Evolutionary conservation across 2,329 filamentous ascomycete genomes (phyloP), one percentile per base, ranked within the genome.

Genomic region (Pestalotiopsis sp.): DNA sequence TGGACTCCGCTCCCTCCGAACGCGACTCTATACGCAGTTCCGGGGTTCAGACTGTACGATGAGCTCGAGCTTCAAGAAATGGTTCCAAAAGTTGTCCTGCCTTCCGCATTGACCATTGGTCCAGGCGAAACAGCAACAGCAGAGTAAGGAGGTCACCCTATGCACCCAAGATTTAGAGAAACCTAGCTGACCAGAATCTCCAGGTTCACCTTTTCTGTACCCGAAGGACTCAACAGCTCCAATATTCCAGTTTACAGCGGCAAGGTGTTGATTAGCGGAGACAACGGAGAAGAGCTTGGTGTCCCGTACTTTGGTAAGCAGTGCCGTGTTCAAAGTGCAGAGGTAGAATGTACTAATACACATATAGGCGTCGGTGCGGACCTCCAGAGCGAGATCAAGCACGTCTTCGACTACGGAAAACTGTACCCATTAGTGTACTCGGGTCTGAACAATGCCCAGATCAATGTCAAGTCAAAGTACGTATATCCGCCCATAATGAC

Each of bases 181-280:
- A 10, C 3, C 9, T 30, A 4, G 35, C 17, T 57, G 26, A 55
- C 62, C 11, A 56, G 9, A n/a, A 4, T 3, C 14, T 24, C 20
- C 56, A 68, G 67, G 11, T 68, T 70, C n/a, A 60, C 69, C 44
- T 75, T 70, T 63, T 71, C 52, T 26, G 67, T 67, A 1, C 78
- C 77, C 0, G 52, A 66, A 30, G 71, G 75, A 2, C 70, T 79
- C 3, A 72, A 78, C 65, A 56, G 71, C 3, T 69, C 70, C 7
- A 75, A 70, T 39, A 66, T 79, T n/a, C 78, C 77, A 2, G 70
- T 79, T 7, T 79, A 78, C 67, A 75, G 76, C 44, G 78, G 78
- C 35, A 78, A 78, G 69, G 71, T 80, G 22, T 69, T 78, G 38
- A 75, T 79, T 68, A 75, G 72, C 30, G 73, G 74, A 56, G 71